Evolutionary conservation across 2,329 filamentous ascomycete genomes (phyloP).

Genomic region (Hysterium pulicare): DNA sequence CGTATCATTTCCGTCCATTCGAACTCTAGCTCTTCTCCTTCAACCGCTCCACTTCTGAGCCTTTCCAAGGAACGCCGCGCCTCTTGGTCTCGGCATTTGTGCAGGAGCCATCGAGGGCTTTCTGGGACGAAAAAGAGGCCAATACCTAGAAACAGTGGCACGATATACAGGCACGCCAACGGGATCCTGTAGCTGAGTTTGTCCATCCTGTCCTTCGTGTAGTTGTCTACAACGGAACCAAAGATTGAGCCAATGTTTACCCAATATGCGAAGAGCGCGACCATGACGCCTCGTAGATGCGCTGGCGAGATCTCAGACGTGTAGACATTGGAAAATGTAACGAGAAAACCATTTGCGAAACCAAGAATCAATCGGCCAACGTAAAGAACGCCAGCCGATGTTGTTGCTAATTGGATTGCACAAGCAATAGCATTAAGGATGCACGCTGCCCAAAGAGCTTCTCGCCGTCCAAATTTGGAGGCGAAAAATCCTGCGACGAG

Average conservation of each 20-base stretch:
- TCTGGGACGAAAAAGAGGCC: conserved; percentile 29
- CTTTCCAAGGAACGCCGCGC: conserved; percentile 15
- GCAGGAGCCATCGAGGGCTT: conserved; percentile 42
- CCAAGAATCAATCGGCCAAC: conserved; percentile 42
- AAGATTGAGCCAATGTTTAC: conserved; percentile 49
- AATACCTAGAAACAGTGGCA: conserved; percentile 46
- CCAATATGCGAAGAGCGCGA: conserved; percentile 47
- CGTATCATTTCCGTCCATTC: conserved; percentile 27
- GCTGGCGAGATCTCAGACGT: conserved; percentile 41
- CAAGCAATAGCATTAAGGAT: conserved; percentile 42
- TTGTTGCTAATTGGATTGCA: conserved; percentile 19
- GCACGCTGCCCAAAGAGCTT: conserved; percentile 49
- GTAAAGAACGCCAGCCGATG: conserved; percentile 29
- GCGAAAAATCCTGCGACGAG: conserved; percentile 48
- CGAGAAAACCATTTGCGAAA: conserved; percentile 43
- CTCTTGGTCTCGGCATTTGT: conserved; percentile 13
- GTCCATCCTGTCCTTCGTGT: conserved; percentile 27
- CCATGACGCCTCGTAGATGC: conserved; percentile 42
- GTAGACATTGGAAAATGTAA: conserved; percentile 53
- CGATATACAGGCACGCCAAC: conserved; percentile 51
- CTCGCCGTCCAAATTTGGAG: conserved; percentile 46
- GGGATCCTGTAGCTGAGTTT: conserved; percentile 47
- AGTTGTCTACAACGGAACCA: conserved; percentile 44
- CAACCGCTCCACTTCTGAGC: conserved; percentile 10
- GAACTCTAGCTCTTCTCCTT: conserved; percentile 17